Evolutionary conservation across 768 basidiomycete species (phyloP).

Genomic region (Pleurotus tuber-regium): DNA sequence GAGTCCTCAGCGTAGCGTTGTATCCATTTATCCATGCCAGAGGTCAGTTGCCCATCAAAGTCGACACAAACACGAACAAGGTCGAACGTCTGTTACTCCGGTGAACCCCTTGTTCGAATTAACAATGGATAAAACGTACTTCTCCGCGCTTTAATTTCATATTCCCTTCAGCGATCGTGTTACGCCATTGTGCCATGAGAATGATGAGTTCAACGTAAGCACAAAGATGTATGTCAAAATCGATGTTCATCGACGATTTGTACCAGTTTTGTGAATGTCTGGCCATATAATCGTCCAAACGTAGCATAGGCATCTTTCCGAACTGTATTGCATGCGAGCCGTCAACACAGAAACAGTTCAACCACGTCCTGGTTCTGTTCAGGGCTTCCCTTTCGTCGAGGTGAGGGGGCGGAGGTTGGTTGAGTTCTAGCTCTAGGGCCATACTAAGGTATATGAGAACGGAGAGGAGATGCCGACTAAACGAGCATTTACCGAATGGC

Average conservation of each 20-base stretch:
- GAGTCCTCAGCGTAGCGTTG: constrained; percentile 38
- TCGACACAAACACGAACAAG: constrained; percentile 31
- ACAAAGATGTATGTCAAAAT: constrained; percentile 47
- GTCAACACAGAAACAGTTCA: constrained; percentile 75
- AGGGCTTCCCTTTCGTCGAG: constrained; percentile 63
- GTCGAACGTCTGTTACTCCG: constrained; percentile 28
- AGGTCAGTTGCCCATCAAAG: constrained; percentile 34
- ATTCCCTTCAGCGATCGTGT: constrained; percentile 16
- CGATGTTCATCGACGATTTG: constrained; percentile 34
- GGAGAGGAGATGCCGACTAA: not conserved
- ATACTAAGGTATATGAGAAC: constrained; percentile 37
- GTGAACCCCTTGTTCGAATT: constrained; percentile 1
- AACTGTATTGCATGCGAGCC: constrained; percentile 73
- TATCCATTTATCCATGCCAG: constrained; percentile 39
- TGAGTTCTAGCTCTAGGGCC: constrained; percentile 69
- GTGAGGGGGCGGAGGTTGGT: constrained; percentile 46
- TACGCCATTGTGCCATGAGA: constrained; percentile 46
- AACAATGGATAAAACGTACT: not conserved
- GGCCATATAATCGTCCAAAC: constrained; percentile 59
- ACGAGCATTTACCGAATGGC: constrained; percentile 50
- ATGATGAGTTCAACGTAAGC: constrained; percentile 52
- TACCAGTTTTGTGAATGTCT: constrained; percentile 51
- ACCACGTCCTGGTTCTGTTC: constrained; percentile 73
- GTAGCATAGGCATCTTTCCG: constrained; percentile 69
- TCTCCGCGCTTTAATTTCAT: constrained; percentile 10